Evolutionary conservation across 1,284 basidiomycete genomes (phyloP).

Genomic region (Sporisorium sorghi): DNA sequence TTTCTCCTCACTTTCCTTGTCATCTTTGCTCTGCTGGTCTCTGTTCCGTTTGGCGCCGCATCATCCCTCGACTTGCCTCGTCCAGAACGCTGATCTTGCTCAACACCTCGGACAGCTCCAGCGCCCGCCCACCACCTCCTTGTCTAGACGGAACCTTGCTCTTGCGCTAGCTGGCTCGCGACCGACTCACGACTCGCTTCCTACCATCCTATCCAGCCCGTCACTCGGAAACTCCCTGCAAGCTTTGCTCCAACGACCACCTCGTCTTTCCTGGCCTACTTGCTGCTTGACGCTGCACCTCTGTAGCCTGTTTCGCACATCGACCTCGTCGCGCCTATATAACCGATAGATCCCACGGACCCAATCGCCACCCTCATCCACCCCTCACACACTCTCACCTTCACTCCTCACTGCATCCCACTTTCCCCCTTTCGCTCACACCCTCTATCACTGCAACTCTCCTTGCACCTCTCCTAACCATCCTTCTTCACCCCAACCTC

Average conservation of each 20-base stretch:
- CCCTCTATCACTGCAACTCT: slow-evolving; percentile 2
- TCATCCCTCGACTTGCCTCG: not conserved
- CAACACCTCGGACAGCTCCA: not conserved
- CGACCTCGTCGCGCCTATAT: slow-evolving; percentile 17
- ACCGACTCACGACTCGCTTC: not conserved
- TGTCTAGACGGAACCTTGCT: not conserved
- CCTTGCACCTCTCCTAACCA: not conserved
- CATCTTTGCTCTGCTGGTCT: not conserved
- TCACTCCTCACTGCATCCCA: slow-evolving; percentile 1
- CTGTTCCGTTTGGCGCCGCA: slow-evolving; percentile 1
- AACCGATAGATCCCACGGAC: slow-evolving; percentile 7
- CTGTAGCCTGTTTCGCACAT: slow-evolving; percentile 10
- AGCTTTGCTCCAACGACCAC: too few relatives aligned
- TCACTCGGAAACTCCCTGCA: not conserved
- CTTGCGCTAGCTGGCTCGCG: not conserved
- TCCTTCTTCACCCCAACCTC: not conserved
- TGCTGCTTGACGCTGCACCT: not conserved
- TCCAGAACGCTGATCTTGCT: not conserved
- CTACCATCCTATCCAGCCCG: not conserved
- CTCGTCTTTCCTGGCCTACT: not conserved
- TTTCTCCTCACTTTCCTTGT: not conserved
- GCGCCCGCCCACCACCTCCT: not conserved
- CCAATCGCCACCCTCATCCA: not conserved
- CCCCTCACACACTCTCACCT: slow-evolving; percentile 8
- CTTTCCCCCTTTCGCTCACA: not conserved